Conservation (phyloP, 257 asterid genomes). For the Catharanthus roseus region DNA sequence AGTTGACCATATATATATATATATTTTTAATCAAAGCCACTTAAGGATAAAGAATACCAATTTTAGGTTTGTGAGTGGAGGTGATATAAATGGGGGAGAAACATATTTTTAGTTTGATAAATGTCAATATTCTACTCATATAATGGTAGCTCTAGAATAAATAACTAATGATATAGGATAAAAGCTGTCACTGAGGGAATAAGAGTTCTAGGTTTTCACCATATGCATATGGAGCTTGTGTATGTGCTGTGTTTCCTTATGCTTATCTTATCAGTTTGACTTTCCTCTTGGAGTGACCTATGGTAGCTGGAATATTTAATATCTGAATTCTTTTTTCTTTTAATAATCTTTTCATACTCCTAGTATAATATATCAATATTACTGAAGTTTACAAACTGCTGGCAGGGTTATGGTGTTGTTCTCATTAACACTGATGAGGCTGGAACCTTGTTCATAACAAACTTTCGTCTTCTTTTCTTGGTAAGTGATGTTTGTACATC, state of each 20-base stretch:
- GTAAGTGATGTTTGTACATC: slow-evolving; percentile 33
- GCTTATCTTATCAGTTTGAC: background rate
- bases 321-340: slow-evolving; percentile 5
- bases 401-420: slow-evolving; percentile 85
- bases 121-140: background rate
- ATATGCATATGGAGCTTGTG: too few species aligned
- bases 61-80: too few species aligned
- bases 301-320: background rate
- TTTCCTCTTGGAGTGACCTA: background rate
- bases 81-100: background rate
- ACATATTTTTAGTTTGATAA: background rate
- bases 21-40: too few species aligned
- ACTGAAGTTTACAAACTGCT: slow-evolving; percentile 24
- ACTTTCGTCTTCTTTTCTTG: slow-evolving; percentile 94
- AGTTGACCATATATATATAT: too few species aligned
- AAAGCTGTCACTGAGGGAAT: background rate
- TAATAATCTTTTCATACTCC: background rate
- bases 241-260: background rate
- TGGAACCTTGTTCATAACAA: slow-evolving; percentile 82
- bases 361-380: slow-evolving; percentile 15
- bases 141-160: background rate
- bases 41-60: background rate
- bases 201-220: background rate
- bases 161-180: background rate
- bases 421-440: slow-evolving; percentile 94